Conservation (phyloP, 73 alveolate species). For the Paramecium bursaria region DNA sequence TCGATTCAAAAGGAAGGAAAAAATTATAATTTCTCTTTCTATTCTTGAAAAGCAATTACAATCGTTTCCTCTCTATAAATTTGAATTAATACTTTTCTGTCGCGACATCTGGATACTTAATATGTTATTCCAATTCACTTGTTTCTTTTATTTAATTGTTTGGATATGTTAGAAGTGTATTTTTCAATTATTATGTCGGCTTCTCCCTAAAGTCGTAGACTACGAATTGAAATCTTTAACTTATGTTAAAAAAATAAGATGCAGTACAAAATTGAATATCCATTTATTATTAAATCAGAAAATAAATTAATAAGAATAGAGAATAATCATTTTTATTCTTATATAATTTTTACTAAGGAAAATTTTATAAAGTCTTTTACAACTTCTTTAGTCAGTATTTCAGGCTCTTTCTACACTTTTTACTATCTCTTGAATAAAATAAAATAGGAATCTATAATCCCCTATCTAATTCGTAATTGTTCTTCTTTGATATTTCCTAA, state of each 20-base stretch:
- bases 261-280: conserved; percentile 44
- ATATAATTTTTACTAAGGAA: too few species aligned
- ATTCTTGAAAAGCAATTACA: neutral
- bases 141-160: neutral
- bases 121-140: conserved; percentile 8
- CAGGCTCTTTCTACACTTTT: too few species aligned
- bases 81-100: neutral
- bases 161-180: neutral
- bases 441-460: too few species aligned
- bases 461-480: too few species aligned
- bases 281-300: too few species aligned
- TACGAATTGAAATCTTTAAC: conserved; percentile 41
- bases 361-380: too few species aligned
- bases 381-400: too few species aligned
- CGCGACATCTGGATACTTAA: conserved; percentile 1
- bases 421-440: too few species aligned
- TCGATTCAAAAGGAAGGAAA: conserved; percentile 27
- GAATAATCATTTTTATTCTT: too few species aligned
- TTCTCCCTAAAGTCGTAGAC: conserved; percentile 53
- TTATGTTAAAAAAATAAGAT: conserved; percentile 11
- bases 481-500: too few species aligned
- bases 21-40: conserved; percentile 54
- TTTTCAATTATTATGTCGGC: conserved; percentile 26
- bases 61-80: neutral
- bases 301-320: too few species aligned